phyloP scores from a whole-genome alignment of 306 rosid genomes.

The Lathyrus tuberosus region DNA sequence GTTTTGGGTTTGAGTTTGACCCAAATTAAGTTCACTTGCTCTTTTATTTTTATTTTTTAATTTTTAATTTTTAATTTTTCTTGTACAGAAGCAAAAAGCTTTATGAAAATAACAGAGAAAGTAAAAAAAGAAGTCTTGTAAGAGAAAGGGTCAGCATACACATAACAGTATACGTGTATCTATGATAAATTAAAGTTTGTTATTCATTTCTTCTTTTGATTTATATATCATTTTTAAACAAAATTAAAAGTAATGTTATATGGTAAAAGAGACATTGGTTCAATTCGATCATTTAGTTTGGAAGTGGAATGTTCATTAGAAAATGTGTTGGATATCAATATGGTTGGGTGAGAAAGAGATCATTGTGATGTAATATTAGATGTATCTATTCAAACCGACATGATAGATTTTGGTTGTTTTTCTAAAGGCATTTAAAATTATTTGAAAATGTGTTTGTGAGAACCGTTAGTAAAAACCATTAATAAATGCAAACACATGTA shows the following conservation, averaged over 20 bases:
- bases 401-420: too few relatives aligned
- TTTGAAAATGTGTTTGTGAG: too few relatives aligned
- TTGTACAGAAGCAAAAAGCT: neutral
- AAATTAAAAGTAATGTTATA: neutral
- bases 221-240: neutral
- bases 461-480: too few relatives aligned
- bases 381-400: too few relatives aligned
- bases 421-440: too few relatives aligned
- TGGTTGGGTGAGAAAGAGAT: too few relatives aligned
- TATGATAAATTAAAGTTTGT: neutral
- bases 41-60: neutral
- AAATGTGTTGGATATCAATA: too few relatives aligned
- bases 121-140: neutral
- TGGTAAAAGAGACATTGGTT: neutral
- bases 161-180: neutral
- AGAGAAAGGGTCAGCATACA: neutral
- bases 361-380: too few relatives aligned
- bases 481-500: too few relatives aligned
- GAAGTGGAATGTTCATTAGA: too few relatives aligned
- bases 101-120: too few relatives aligned
- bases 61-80: neutral
- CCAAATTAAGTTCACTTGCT: neutral
- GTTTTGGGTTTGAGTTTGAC: conserved; percentile 23
- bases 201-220: neutral
- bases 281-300: too few relatives aligned